Evolutionary conservation across 73 alveolate genomes (phyloP), one percentile per base, ranked within the genome.

Genomic region (Paramecium sonneborni): DNA sequence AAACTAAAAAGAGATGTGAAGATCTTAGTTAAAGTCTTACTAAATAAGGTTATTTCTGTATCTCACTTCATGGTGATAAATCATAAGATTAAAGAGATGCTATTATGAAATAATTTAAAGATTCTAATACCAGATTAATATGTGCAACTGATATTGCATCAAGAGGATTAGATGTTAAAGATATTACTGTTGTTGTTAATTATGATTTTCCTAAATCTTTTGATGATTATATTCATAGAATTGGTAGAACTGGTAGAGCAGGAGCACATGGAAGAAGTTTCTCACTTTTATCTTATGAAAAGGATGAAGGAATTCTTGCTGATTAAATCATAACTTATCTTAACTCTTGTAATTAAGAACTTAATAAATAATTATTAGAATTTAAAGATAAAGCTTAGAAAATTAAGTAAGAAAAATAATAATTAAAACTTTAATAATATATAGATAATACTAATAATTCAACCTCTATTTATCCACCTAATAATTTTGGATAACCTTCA

Each of bases 221-320:
- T 24, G 98, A 97, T 93, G 99, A 97, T 88, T 97, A 97, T 93
- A 94, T 97, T 52, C 99, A 97, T 79, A 92, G 99, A 67, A 96
- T 97, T 10, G 99, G 99, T 8, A 96, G 99, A 87, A 97, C 99
- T 8, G 99, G 97, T 1, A 92, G 99, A 68, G 99, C 99, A 6
- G 99, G 99, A 21, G 92, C 95, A 35, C 74, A 55, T 9, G 99
- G 99, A 23, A 26, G 52, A 38, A 94, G 98, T 5, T 89, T 62
- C 58, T 32, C 95, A 3, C 76, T 96, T 9, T 92, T 96, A 12
- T 41, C 69, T 9, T 79, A 44, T 38, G 90, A 46, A 20, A 46
- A 34, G 41, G 90, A 79, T 93, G 95, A 46, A 70, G 48, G 74
- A 79, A 23, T 18, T 20, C 26, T 79, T 21, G 90, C 46, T 24